Evolutionary conservation across 768 basidiomycete species (phyloP), one percentile per base, ranked within the genome.

Genomic region (Russula sp.): DNA sequence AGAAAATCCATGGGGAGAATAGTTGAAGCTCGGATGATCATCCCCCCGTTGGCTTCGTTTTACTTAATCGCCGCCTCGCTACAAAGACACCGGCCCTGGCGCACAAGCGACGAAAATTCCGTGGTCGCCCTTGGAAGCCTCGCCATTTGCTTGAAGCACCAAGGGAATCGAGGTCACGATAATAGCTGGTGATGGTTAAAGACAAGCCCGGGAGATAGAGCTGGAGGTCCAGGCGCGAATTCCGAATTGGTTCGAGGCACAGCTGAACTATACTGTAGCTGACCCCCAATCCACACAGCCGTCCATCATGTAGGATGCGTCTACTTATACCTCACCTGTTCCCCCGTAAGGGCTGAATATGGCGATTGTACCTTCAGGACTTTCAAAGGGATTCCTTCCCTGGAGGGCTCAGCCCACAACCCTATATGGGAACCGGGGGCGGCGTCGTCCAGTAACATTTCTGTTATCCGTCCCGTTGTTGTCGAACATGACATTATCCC

Each of bases 31-130:
- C 56, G 34, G 18, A 22, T 26, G 56, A 44, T 34, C 34, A 44
- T 22, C 28, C 34, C 20, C 51, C 28, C 22, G 57, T 46, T 42
- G 51, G 13, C 42, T 34, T 52, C 44, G 44, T 32, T 58, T 50
- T 63, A 63, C 56, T 63, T 48, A 63, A 53, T 44, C 61, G 26
- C 50, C 62, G 57, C 58, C 61, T 62, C 56, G 49, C 49, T 32
- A 50, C 55, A 26, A 53, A 11, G 28, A 18, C 62, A 51, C 22
- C 30, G 38, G 30, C 28, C 26, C 38, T 11, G 30, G n/a, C 49
- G 24, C 55, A 9, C 57, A 58, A 52, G 42, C 40, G 36, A 36
- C 13, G 11, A 24, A 49, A 20, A 50, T 3, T 9, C 32, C 32
- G 28, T 5, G 13, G 46, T 61, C 42, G 42, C 30, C 14, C 40